Conservation (phyloP, 352 stramenopile species). For the Globisporangium parvum region DNA sequence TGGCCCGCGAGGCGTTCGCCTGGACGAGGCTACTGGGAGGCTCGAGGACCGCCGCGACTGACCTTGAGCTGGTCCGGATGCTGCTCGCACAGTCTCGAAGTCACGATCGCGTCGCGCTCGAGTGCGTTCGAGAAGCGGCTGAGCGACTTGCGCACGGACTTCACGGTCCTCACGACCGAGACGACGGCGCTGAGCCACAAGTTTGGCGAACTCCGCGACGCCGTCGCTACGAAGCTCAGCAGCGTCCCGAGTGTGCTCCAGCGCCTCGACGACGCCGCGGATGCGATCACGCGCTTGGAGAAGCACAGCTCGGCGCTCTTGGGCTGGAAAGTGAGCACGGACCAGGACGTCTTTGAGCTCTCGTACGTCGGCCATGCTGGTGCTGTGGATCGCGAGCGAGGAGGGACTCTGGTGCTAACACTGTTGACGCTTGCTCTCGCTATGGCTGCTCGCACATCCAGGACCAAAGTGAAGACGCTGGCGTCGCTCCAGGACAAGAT, state of each 20-base stretch:
- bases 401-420: no score
- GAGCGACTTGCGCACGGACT: constrained; percentile 48
- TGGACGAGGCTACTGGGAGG: no score
- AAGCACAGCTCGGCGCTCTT: constrained; percentile 62
- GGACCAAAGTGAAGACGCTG: constrained; percentile 47
- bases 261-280: constrained; percentile 33
- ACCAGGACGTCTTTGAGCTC: constrained; percentile 57
- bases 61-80: background rate
- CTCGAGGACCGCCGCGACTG: background rate
- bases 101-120: constrained; percentile 46
- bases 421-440: background rate
- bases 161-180: constrained; percentile 42
- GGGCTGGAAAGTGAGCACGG: constrained; percentile 52
- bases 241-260: constrained; percentile 20
- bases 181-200: constrained; percentile 31
- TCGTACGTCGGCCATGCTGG: constrained; percentile 13
- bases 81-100: constrained; percentile 34
- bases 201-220: constrained; percentile 45
- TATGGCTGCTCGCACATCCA: constrained; percentile 1
- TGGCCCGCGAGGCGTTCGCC: no score
- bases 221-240: constrained; percentile 29
- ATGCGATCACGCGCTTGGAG: constrained; percentile 62
- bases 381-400: no score
- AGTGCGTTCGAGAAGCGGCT: constrained; percentile 63
- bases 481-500: constrained; percentile 49